phyloP scores from a whole-genome alignment of 2,329 filamentous ascomycete species.

The Talaromyces funiculosus region DNA sequence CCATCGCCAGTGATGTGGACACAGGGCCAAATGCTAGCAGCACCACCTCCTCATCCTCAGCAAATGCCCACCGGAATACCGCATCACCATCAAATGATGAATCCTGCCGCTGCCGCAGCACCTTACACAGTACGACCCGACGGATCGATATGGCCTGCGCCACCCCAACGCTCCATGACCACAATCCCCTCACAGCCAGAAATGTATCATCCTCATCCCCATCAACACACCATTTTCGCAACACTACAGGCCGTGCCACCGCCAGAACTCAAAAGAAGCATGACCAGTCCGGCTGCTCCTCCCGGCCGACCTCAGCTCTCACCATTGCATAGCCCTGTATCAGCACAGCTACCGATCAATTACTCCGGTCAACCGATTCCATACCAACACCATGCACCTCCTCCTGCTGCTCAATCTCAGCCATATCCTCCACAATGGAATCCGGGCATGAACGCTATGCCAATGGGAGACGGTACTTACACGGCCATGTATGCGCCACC shows the following conservation, averaged over 20 bases:
- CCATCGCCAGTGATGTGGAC: conserved; percentile 30
- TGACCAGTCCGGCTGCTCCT: conserved; percentile 29
- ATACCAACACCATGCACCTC: conserved; percentile 6
- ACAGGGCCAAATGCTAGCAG: conserved; percentile 18
- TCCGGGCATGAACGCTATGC: conserved; percentile 7
- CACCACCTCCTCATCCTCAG: conserved; percentile 24
- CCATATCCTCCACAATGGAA: conserved; percentile 18
- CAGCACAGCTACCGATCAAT: conserved; percentile 22
- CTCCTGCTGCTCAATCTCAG: conserved; percentile 18
- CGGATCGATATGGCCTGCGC: conserved; percentile 33
- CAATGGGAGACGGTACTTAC: conserved; percentile 29
- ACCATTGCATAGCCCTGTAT: conserved; percentile 20
- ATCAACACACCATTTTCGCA: conserved; percentile 23
- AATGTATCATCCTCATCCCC: conserved; percentile 20
- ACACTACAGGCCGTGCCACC: conserved; percentile 19
- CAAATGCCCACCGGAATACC: conserved; percentile 24
- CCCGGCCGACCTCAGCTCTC: conserved; percentile 12
- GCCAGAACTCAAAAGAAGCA: conserved; percentile 32
- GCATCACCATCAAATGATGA: conserved; percentile 28
- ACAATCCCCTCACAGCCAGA: conserved; percentile 11
- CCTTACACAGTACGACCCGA: conserved; percentile 32
- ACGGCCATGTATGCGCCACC: conserved; percentile 25
- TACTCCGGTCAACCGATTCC: conserved; percentile 17
- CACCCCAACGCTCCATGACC: conserved; percentile 24
- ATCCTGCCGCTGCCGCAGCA: conserved; percentile 15